Percentiles rank a stretch among this genome's conserved stretches.
Conservation (phyloP, 768 basidiomycete genomes). For the Chalciporus pseudorubinellus region DNA sequence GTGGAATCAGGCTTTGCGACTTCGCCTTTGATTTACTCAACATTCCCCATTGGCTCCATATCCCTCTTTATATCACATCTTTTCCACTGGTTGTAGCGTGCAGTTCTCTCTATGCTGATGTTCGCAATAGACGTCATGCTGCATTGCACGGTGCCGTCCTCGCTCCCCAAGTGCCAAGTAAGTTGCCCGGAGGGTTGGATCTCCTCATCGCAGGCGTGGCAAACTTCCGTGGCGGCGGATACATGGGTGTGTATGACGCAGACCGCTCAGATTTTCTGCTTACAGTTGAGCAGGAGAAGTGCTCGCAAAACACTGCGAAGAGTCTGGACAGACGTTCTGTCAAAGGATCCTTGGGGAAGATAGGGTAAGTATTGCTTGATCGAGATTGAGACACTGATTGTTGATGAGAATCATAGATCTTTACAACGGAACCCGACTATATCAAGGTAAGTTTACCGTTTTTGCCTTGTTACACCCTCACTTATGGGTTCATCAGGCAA, state of each 20-base stretch:
- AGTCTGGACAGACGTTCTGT: conserved; percentile 34
- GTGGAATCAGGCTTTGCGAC: conserved; percentile 11
- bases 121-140: conserved; percentile 13
- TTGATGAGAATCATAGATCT: conserved; percentile 28
- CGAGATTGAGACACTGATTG: neutral
- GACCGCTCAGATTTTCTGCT: neutral
- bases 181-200: conserved; percentile 39
- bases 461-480: neutral
- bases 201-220: conserved; percentile 23
- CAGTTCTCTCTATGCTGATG: conserved; percentile 13
- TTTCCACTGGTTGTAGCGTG: conserved; percentile 22
- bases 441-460: conserved; percentile 33
- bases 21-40: conserved; percentile 5
- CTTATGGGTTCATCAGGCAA: conserved; percentile 25
- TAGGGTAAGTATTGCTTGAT: conserved; percentile 27
- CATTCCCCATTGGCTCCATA: conserved; percentile 17
- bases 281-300: conserved; percentile 26
- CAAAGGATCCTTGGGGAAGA: conserved; percentile 38
- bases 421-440: conserved; percentile 49
- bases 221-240: conserved; percentile 23
- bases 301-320: conserved; percentile 19
- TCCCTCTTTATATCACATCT: conserved; percentile 18
- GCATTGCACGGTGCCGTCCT: conserved; percentile 27
- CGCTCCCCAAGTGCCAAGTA: conserved; percentile 33
- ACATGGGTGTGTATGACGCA: conserved; percentile 25